A percentile compares a stretch with the other conserved stretches of the same genome.
Conservation (phyloP, 2,329 filamentous ascomycete species). For the Sporothrix pallida region DNA sequence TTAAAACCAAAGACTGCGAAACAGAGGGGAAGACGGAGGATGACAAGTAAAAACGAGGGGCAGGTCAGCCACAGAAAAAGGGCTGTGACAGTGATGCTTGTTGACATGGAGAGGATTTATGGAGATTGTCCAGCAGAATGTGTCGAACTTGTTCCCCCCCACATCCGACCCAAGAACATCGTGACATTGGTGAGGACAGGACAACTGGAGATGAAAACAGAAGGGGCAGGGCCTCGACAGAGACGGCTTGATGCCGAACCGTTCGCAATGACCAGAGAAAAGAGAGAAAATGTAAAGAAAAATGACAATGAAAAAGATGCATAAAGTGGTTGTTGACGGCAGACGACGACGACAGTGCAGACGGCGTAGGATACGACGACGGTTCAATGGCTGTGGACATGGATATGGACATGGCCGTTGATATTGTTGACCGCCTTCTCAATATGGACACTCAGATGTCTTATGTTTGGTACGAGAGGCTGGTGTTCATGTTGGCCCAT, state of each 20-base stretch:
- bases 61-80: background rate
- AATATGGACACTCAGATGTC: background rate
- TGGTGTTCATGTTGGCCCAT: background rate
- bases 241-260: conserved; percentile 4
- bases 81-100: background rate
- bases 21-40: background rate
- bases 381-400: background rate
- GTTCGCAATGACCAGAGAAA: background rate
- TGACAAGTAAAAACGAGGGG: background rate
- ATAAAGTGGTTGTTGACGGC: background rate
- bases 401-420: background rate
- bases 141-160: background rate
- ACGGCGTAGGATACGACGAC: background rate
- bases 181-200: background rate
- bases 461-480: background rate
- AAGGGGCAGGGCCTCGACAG: background rate
- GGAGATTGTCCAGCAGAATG: conserved; percentile 17
- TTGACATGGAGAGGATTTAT: background rate
- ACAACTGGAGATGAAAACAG: background rate
- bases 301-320: background rate
- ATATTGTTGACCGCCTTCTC: background rate
- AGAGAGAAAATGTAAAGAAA: background rate
- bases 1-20: conserved; percentile 1
- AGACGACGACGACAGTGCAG: background rate
- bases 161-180: conserved; percentile 4